These are phyloP conservation scores for Emericellopsis cladophorae DNA, from an alignment of 2,329 filamentous ascomycete species.

Conservation along the genomic window DNA sequence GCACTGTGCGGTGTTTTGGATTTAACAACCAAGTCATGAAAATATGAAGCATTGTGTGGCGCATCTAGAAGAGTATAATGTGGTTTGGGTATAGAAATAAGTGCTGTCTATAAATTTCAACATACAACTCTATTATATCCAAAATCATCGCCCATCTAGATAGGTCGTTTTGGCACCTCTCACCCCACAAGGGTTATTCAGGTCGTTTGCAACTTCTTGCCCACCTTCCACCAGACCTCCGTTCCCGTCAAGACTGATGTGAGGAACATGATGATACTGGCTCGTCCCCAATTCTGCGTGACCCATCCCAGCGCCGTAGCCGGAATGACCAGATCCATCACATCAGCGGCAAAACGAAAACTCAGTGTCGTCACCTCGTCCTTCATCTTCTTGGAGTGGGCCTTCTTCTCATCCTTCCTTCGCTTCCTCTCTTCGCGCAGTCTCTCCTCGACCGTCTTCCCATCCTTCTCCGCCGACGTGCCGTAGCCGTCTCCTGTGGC, in stretches of 20 bases:
- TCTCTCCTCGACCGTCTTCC: conserved; percentile 9
- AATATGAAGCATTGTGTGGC: background rate
- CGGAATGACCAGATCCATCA: conserved; percentile 51
- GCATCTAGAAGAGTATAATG: background rate
- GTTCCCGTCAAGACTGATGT: conserved; percentile 48
- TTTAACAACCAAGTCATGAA: background rate
- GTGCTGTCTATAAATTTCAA: no score
- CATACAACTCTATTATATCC: no score
- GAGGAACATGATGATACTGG: conserved; percentile 45
- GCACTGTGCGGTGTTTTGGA: background rate
- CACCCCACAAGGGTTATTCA: conserved; percentile 1
- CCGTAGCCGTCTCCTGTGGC: conserved; percentile 14
- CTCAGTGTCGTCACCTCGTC: conserved; percentile 20
- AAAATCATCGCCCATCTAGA: no score
- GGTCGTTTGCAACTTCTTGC: conserved; percentile 21
- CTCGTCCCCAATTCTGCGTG: conserved; percentile 30
- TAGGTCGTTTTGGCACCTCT: no score
- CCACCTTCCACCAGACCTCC: conserved; percentile 39
- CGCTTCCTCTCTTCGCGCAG: conserved; percentile 17
- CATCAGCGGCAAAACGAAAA: conserved; percentile 40
- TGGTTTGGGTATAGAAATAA: no score
- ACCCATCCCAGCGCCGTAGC: conserved; percentile 49
- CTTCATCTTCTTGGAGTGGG: conserved; percentile 14
- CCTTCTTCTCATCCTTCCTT: conserved; percentile 18
- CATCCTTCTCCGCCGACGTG: conserved; percentile 2